These are phyloP conservation scores for cucumber (Cucumis sativus) DNA, from an alignment of 306 rosid species.

Conservation along the genomic window DNA sequence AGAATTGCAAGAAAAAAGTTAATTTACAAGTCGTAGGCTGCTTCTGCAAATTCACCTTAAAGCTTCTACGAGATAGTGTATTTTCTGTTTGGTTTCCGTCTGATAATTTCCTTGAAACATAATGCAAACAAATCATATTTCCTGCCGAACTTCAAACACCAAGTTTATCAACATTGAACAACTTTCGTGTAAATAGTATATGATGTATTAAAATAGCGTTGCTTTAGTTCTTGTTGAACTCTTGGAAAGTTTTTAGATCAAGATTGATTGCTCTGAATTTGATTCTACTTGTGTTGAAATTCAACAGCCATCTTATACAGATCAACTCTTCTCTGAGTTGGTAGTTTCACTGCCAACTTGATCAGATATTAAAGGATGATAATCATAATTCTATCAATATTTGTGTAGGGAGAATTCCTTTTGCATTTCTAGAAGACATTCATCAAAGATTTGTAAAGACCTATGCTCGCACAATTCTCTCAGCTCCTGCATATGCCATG, in stretches of 20 bases:
- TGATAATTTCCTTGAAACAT: background rate
- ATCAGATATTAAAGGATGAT: background rate
- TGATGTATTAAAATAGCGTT: background rate
- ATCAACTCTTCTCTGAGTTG: background rate
- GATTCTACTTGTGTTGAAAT: background rate
- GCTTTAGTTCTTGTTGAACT: background rate
- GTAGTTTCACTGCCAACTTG: background rate
- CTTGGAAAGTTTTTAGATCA: background rate
- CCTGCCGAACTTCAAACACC: background rate
- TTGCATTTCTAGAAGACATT: constrained; percentile 66
- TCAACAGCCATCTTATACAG: background rate
- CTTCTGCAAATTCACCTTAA: background rate
- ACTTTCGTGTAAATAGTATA: background rate
- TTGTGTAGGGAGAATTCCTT: constrained; percentile 48
- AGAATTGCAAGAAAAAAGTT: background rate
- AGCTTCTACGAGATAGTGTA: background rate
- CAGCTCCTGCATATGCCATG: constrained; percentile 64
- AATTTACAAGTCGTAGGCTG: background rate
- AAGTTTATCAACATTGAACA: background rate
- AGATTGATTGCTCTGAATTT: background rate
- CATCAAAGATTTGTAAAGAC: constrained; percentile 60
- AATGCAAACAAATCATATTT: background rate
- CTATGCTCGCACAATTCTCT: constrained; percentile 51
- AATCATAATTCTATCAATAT: background rate
- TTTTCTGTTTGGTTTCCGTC: background rate